phyloP scores from a whole-genome alignment of 148 eudicot species.

The Spergularia marina region DNA sequence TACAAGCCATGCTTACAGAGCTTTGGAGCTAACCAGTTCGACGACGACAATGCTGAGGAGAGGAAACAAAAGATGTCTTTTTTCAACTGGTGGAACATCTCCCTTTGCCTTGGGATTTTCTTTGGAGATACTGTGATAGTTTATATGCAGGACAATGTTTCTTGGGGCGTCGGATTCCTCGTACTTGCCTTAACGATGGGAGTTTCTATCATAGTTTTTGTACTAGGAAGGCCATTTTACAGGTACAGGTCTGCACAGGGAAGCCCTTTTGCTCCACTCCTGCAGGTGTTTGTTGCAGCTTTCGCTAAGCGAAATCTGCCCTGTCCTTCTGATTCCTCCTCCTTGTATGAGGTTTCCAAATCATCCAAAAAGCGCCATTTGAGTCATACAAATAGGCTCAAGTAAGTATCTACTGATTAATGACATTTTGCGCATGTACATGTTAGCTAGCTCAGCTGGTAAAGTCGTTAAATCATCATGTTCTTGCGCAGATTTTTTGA shows the following conservation, averaged over 20 bases:
- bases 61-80: conserved; percentile 41
- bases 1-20: conserved; percentile 53
- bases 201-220: conserved; percentile 27
- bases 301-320: conserved; percentile 38
- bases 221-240: conserved; percentile 40
- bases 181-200: conserved; percentile 24
- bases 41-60: conserved; percentile 41
- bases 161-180: conserved; percentile 44
- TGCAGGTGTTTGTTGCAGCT: conserved; percentile 49
- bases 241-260: conserved; percentile 34
- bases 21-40: conserved; percentile 74
- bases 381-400: conserved; percentile 47
- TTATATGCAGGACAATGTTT: conserved; percentile 45
- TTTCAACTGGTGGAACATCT: conserved; percentile 49
- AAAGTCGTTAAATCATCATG: not conserved
- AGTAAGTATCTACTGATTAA: conserved; percentile 9
- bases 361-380: conserved; percentile 34
- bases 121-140: conserved; percentile 43
- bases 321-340: conserved; percentile 28
- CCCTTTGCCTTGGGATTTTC: conserved; percentile 36
- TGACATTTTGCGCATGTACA: not conserved
- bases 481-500: conserved; percentile 21
- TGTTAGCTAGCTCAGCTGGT: not conserved
- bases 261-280: conserved; percentile 51
- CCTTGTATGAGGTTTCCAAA: conserved; percentile 39